Evolutionary conservation across 208 protist genomes (phyloP).

Genomic region (Phytomonas serpens): DNA sequence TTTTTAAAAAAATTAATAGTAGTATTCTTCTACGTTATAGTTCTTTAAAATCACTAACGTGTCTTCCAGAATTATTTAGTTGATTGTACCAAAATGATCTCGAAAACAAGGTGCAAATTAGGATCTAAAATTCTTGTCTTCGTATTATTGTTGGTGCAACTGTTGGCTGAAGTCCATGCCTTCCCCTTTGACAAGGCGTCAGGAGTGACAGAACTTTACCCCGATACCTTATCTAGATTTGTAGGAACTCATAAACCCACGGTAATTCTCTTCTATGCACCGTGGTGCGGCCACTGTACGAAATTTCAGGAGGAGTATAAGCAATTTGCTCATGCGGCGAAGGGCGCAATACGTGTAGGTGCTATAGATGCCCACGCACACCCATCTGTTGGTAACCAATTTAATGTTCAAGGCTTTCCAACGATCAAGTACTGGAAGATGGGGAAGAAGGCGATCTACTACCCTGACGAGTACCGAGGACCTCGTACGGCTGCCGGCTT

Average conservation of each 20-base stretch:
- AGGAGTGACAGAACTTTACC: constrained; percentile 68
- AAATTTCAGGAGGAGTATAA: constrained; percentile 83
- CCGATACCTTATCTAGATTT: constrained; percentile 46
- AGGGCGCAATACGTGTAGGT: constrained; percentile 76
- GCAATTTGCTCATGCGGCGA: constrained; percentile 60
- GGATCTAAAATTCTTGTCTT: constrained; percentile 8
- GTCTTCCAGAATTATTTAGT: neutral
- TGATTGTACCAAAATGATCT: neutral
- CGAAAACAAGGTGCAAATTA: neutral
- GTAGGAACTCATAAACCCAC: constrained; percentile 86
- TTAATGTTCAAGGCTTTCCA: constrained; percentile 80
- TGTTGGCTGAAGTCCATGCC: constrained; percentile 10
- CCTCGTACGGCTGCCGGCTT: constrained; percentile 54
- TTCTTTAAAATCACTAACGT: constrained; percentile 1
- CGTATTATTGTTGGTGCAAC: constrained; percentile 9
- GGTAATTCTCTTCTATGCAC: constrained; percentile 90
- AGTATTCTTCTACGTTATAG: neutral
- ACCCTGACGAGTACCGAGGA: constrained; percentile 59
- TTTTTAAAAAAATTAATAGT: constrained; percentile 8
- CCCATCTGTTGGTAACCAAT: constrained; percentile 51
- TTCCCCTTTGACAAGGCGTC: constrained; percentile 58
- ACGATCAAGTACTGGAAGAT: constrained; percentile 91
- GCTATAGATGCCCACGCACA: constrained; percentile 80
- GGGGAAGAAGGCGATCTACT: constrained; percentile 39
- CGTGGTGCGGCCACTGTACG: constrained; percentile 96